Base-by-base conservation (phyloP, 768 basidiomycete genomes). In the Dioszegia aurantiaca region DNA sequence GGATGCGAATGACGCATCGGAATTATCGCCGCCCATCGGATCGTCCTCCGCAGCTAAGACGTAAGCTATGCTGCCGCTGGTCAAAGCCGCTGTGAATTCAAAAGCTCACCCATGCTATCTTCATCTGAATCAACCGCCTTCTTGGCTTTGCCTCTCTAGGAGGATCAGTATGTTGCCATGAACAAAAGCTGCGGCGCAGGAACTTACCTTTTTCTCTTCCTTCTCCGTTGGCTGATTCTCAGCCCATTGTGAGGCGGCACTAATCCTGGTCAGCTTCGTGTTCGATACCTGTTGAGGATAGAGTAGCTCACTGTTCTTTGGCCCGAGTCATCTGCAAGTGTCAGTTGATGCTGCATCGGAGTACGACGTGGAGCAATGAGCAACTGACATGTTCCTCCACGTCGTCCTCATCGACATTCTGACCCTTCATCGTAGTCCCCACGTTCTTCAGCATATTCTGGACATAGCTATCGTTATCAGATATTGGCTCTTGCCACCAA, bases 1-100 rank as follows among this genome's bases (percentile, higher is more conserved):
- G 78, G 84, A 77, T 79, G 83, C 52, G 75, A 73, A 36, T 23
- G 61, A 40, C 19, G 43, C 43, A 28, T 43, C 87, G 88, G 88
- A 2, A 87, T 89, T 14, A 33, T 33, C 37, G 4, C 55, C n/a
- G 44, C 44, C 52, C 26, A 41, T 52, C 52, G 55, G 54, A n/a
- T 54, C 56, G 61, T 62, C 57, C 26, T 55, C 59, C 24, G 47
- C 58, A 24, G 51, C 63, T 59, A 36, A n/a, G 19, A 19, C 28
- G 31, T 27, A 6, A 30, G 23, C 43, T 30, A n/a, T 31, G 16
- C 23, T 26, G 27, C 23, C 21, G 27, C 9, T 21, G 44, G 45
- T 6, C 39, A 43, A 16, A 8, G 4, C n/a, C 1, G 5, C 17
- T 10, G 19, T 33, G 14, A 59, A 3, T 10, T 28, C 24, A 36